Evolutionary conservation across 176 grass and related monocot genomes (phyloP).

Genomic region (Echinochloa phyllopogon): DNA sequence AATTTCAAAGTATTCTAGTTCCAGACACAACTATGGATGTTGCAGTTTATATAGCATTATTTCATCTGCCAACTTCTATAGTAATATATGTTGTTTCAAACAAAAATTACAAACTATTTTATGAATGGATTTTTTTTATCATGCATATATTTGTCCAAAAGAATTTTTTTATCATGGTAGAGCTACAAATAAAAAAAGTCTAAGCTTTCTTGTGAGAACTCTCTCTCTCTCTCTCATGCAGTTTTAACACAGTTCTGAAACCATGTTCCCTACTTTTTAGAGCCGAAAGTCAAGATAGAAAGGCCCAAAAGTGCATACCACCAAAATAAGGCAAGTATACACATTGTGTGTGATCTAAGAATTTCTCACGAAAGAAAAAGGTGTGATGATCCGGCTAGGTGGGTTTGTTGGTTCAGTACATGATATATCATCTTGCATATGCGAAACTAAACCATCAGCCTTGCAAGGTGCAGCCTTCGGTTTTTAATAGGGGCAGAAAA

Average conservation of each 20-base stretch:
- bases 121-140: neutral
- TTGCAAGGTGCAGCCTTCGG: neutral
- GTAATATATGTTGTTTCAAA: neutral
- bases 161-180: neutral
- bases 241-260: slow-evolving; percentile 7
- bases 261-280: neutral
- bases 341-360: slow-evolving; percentile 29
- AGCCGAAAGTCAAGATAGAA: slow-evolving; percentile 30
- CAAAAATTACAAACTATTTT: neutral
- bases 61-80: neutral
- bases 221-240: neutral
- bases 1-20: neutral
- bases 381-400: neutral
- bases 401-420: slow-evolving; percentile 25
- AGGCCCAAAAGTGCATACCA: neutral
- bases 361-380: slow-evolving; percentile 24
- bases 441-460: slow-evolving; percentile 3
- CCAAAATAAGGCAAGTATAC: slow-evolving; percentile 20
- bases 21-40: neutral
- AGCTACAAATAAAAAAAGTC: neutral
- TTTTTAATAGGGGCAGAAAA: slow-evolving; percentile 23
- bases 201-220: neutral
- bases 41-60: no score
- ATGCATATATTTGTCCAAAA: neutral
- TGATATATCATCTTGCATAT: neutral